A percentile compares a stretch with the other conserved stretches of the same genome.
phyloP scores from a whole-genome alignment of 192 early-diverging fungal species.

The Linnemannia elongata region DNA sequence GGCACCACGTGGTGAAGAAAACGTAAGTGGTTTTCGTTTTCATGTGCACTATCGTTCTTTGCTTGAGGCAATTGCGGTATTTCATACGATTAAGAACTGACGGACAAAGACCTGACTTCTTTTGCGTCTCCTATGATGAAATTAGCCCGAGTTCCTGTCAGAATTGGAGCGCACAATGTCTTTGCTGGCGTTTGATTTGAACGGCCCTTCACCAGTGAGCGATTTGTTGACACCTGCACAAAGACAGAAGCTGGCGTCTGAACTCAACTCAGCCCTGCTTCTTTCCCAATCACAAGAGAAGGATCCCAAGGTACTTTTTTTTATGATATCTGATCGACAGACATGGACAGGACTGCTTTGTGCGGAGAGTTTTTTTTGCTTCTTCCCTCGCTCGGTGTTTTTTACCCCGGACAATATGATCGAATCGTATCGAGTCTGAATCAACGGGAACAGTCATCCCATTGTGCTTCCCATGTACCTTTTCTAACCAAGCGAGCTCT shows the following conservation, averaged over 20 bases:
- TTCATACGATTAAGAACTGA: background rate
- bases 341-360: background rate
- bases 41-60: constrained; percentile 1
- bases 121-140: constrained; percentile 5
- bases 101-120: background rate
- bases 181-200: constrained; percentile 92
- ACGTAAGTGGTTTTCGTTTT: constrained; percentile 63
- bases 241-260: constrained; percentile 91
- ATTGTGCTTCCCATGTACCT: background rate
- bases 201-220: constrained; percentile 79
- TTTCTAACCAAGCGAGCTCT: background rate
- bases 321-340: background rate
- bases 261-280: constrained; percentile 95
- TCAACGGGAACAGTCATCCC: background rate
- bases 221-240: constrained; percentile 91
- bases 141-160: constrained; percentile 90
- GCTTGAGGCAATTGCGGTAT: background rate
- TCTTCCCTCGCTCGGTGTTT: background rate
- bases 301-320: constrained; percentile 80
- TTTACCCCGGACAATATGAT: background rate
- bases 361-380: background rate
- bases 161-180: constrained; percentile 98
- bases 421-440: background rate
- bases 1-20: constrained; percentile 97
- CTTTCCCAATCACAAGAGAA: constrained; percentile 91